These are phyloP conservation scores for Cladosporium sp. DNA, from an alignment of 2,329 filamentous ascomycete species.

Conservation along the genomic window DNA sequence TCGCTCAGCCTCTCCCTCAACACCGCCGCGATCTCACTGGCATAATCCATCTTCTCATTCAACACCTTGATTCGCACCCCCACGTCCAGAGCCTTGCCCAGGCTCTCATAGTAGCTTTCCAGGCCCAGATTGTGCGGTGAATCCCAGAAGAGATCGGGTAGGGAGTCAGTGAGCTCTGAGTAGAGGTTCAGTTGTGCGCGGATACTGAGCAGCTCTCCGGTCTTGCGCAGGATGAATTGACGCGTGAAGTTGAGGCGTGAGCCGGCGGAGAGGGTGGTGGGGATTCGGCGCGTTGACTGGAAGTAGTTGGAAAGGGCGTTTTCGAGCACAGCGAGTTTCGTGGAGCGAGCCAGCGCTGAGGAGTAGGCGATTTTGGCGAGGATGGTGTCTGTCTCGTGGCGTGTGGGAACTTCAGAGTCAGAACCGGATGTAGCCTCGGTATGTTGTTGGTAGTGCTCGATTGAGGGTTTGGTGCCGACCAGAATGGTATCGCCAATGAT, in stretches of 20 bases:
- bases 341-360: conserved; percentile 84
- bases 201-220: conserved; percentile 82
- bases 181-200: conserved; percentile 94
- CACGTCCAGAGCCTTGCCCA: conserved; percentile 84
- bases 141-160: conserved; percentile 98
- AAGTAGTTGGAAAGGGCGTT: conserved; percentile 78
- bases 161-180: conserved; percentile 88
- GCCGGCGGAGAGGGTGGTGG: conserved; percentile 67
- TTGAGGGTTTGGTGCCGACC: conserved; percentile 65
- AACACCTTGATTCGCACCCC: conserved; percentile 83
- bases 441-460: conserved; percentile 20
- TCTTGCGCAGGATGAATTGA: conserved; percentile 83
- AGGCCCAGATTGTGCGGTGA: conserved; percentile 79
- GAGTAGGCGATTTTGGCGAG: conserved; percentile 96
- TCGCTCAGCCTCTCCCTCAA: conserved; percentile 84
- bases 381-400: conserved; percentile 51
- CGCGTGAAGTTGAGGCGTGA: conserved; percentile 60
- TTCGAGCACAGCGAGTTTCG: conserved; percentile 90
- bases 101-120: conserved; percentile 92
- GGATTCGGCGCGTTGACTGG: conserved; percentile 76
- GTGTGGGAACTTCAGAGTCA: conserved; percentile 5
- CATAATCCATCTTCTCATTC: conserved; percentile 98
- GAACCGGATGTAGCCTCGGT: not conserved
- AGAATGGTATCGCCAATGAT: conserved; percentile 87
- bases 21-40: conserved; percentile 87